Base-by-base conservation (phyloP, 345 rosid genomes). In the Trapa incisa region DNA sequence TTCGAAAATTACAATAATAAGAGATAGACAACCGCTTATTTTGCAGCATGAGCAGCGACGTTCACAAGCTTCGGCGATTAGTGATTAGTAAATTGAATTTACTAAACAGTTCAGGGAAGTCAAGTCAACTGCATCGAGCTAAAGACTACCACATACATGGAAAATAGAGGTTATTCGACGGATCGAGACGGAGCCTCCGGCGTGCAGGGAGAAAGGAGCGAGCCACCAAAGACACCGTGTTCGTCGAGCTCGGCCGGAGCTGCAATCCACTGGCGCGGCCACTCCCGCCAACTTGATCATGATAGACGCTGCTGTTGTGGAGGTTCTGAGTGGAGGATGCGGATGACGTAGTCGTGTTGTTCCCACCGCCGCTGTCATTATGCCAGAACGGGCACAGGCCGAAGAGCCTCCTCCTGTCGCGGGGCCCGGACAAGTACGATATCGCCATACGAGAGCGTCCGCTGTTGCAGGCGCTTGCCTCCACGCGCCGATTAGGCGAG, bases 101-200 rank as follows among this genome's bases (percentile, higher is more conserved):
- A 65, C 52, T 43, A 15, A 65, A 43, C 67, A 65, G 41, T 43
- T 14, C 12, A 43, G 33, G 52, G 17, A 65, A 62, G 80, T 77
- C 84, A 65, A 62, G 80, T 77, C 84, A 81, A 78, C 77, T 71
- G 48, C 33, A 41, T 62, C 52, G 37, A 12, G 22, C 35, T 68
- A 52, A 61, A 65, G 65, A 36, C 5, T 5, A 15, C 58, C 58
- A 60, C 86, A 48, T 78, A 93, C 98, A 87, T 66, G 97, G 92
- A 78, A 90, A 90, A 71, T 88, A 93, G 53, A 93, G 92, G 4
- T 76, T 82, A 36, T 78, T 82, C 33, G 94, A 38, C 68, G 99
- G 99, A 73, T 93, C 99, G 39, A 93, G 86, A 22, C 97, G 96
- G 72, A 93, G 97, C 53, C 96, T 80, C 5, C 92, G 96, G 3